phyloP scores from a whole-genome alignment of 176 grass and related monocot species.

The Hyparrhenia diplandra region DNA sequence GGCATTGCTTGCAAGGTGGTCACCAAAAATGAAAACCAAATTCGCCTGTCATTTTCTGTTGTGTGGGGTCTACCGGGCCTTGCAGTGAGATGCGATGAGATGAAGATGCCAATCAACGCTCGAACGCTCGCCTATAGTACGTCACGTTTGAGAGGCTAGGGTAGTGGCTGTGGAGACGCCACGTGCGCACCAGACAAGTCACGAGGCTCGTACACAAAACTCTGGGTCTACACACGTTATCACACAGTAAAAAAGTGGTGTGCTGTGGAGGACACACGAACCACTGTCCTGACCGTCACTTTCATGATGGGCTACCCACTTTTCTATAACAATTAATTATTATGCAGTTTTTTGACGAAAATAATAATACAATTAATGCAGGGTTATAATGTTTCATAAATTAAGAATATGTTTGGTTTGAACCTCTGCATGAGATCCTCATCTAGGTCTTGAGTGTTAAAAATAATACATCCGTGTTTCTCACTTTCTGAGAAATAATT shows the following conservation, averaged over 20 bases:
- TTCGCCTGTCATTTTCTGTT: background rate
- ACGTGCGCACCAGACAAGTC: conserved; percentile 40
- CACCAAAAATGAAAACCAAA: background rate
- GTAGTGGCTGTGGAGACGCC: conserved; percentile 24
- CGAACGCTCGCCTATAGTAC: background rate
- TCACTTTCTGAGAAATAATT: no score
- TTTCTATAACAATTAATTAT: background rate
- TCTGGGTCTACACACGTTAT: conserved; percentile 27
- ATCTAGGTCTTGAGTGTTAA: no score
- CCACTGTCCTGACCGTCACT: background rate
- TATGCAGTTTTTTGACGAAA: background rate
- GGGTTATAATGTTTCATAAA: background rate
- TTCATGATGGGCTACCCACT: background rate
- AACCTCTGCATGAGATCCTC: no score
- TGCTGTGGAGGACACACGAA: conserved; percentile 12
- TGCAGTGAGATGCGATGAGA: conserved; percentile 6
- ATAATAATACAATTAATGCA: background rate
- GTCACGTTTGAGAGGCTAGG: background rate
- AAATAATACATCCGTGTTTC: no score
- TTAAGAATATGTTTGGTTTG: no score
- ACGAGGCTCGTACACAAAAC: conserved; percentile 22
- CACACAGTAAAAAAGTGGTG: conserved; percentile 20
- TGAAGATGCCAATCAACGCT: background rate
- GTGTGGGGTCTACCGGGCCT: background rate
- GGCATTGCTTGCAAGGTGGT: no score